Base-by-base conservation (phyloP, 768 basidiomycete species). In the Tulasnella sp. region DNA sequence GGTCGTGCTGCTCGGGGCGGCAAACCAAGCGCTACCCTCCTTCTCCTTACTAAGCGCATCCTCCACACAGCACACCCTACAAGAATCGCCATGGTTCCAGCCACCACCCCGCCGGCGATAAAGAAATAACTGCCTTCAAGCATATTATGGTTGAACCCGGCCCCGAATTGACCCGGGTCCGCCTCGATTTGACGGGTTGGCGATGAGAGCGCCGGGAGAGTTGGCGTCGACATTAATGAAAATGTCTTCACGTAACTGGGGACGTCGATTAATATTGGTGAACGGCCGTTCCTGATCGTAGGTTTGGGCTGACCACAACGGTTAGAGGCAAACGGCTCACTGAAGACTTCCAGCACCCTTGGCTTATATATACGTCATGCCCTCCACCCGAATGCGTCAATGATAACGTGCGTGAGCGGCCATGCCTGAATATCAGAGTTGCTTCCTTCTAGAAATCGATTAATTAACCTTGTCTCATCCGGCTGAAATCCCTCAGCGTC, bases 401-500 rank as follows among this genome's bases (percentile, higher is more conserved):
- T 12, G 64, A 37, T 37, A 69, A 37, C 64, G 16, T 22, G 28
- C 64, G 18, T 14, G 14, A 46, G 18, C 14, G 12, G 16, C 46
- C 64, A 34, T 20, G 64, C 12, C 4, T 69, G 64, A 69, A 16
- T 7, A 69, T 69, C 64, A 37, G 18, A 14, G 64, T 37, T 31
- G 34, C 18, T 37, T 28, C 34, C 16, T 46, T 14, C 18, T 16
- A 18, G 18, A 18, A 46, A 46, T 46, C 12, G 28, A 34, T 28
- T 69, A 69, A 69, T 69, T 69, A 69, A 28, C 64, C 64, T 69
- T 69, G 64, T 69, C 64, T 69, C 64, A 69, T 69, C 64, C 34
- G 64, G 64, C 64, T 69, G 64, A 69, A 69, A 11, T 69, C 64
- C 28, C 64, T 24, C 60, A 64, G 42, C 42, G 42, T 42, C 42